Evolutionary conservation across 2,329 filamentous ascomycete species (phyloP), one percentile per base, ranked within the genome.

Genomic region (Corynespora cassiicola): DNA sequence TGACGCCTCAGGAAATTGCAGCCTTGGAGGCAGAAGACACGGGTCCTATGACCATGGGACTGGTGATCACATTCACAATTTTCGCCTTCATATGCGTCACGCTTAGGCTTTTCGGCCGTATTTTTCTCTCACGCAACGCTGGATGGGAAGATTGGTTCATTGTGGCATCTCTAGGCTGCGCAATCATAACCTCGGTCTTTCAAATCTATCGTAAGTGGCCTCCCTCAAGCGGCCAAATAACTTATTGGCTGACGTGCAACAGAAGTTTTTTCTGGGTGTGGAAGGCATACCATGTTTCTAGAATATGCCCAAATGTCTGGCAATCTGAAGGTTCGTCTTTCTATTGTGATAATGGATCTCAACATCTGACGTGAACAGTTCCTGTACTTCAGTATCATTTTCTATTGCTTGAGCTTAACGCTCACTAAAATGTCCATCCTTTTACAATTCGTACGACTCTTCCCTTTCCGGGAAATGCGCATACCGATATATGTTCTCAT

Each of bases 391-490:
- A 58, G 56, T 36, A 57, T 63, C 33, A 42, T 61, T 5, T 30
- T 42, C 18, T 63, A 63, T 36, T 54, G 52, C 29, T 7, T 50
- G 14, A 49, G 42, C 23, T 45, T 62, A 4, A 52, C 42, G 4
- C 39, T 56, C 9, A 62, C 50, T 7, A 63, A 63, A 25, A 27
- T 63, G 2, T 62, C 58, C 1, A 64, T 64, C 8, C 28, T 64
- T 9, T 16, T 61, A 11, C 58, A 64, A 15, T 64, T 61, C 28
- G 20, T 47, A 9, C 51, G 58, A 4, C 59, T 64, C 20, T 63
- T 64, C 18, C 47, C 52, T 7, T 7, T 58, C 10, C 37, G 35
- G 6, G 41, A 55, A 26, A 54, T 56, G 50, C 52, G 50, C 10
- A 45, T 61, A 7, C 54, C 56, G 2, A 43, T 63, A 3, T 47